phyloP scores from a whole-genome alignment of 306 rosid species.

The Hippophae gyantsensis region DNA sequence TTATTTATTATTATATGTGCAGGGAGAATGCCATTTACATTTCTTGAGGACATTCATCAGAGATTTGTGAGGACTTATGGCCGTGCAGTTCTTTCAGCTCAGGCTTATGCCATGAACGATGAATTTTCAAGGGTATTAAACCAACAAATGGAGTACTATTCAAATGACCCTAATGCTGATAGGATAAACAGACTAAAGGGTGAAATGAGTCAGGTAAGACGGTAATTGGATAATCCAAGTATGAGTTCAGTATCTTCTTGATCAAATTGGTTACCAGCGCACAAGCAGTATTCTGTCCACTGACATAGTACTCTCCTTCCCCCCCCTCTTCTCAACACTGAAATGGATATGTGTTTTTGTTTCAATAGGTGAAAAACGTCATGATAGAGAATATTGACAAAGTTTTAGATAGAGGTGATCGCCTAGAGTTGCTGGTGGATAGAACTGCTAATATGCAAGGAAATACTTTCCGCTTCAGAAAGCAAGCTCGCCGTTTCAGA shows the following conservation, averaged over 20 bases:
- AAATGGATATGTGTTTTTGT: conserved; percentile 1
- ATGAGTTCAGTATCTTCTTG: not conserved
- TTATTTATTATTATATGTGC: not conserved
- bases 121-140: conserved; percentile 89
- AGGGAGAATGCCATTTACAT: conserved; percentile 93
- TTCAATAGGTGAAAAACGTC: conserved; percentile 60
- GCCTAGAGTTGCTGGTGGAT: conserved; percentile 93
- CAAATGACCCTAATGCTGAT: conserved; percentile 95
- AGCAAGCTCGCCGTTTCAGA: conserved; percentile 96
- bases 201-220: conserved; percentile 89
- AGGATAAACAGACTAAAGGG: conserved; percentile 87
- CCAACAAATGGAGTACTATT: conserved; percentile 83
- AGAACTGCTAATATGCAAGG: conserved; percentile 92
- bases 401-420: conserved; percentile 90
- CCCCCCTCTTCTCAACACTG: not conserved
- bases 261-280: not conserved
- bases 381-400: conserved; percentile 98
- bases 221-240: not conserved
- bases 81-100: conserved; percentile 74
- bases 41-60: conserved; percentile 93
- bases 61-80: conserved; percentile 81
- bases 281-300: no score
- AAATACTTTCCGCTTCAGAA: conserved; percentile 82
- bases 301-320: no score
- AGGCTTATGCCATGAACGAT: conserved; percentile 87